These are phyloP conservation scores for Malus asiatica DNA, from an alignment of 306 rosid genomes.

Conservation along the genomic window DNA sequence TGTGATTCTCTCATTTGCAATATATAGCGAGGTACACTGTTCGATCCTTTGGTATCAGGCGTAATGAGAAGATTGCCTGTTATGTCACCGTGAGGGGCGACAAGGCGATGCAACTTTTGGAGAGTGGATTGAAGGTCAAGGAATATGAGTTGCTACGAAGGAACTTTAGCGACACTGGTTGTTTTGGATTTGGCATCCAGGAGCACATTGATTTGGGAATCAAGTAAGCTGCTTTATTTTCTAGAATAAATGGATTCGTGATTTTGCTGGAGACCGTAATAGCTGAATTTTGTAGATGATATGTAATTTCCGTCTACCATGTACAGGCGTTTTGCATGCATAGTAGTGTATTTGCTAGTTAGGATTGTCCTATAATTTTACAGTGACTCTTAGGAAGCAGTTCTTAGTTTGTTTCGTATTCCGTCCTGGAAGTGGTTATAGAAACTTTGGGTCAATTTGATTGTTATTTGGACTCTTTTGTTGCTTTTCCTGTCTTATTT, in stretches of 20 bases:
- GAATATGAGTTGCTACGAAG: constrained; percentile 70
- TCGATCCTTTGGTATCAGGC: constrained; percentile 67
- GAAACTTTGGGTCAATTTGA: neutral
- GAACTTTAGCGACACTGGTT: constrained; percentile 80
- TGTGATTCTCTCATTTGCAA: neutral
- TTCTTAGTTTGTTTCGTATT: neutral
- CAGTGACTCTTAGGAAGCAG: neutral
- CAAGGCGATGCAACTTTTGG: constrained; percentile 83
- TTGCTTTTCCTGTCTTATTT: neutral
- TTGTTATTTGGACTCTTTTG: neutral
- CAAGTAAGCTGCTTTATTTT: constrained; percentile 40
- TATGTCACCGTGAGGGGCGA: constrained; percentile 84
- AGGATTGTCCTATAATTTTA: neutral
- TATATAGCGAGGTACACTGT: constrained; percentile 72
- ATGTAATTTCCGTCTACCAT: no score
- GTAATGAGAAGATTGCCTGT: constrained; percentile 89
- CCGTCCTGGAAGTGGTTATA: neutral
- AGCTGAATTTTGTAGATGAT: neutral
- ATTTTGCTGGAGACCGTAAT: neutral
- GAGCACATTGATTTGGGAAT: constrained; percentile 84
- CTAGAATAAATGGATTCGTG: no score
- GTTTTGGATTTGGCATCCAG: constrained; percentile 87
- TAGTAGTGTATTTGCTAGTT: neutral
- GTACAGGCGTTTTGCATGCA: neutral
- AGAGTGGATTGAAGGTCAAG: constrained; percentile 80